Conservation (phyloP, 495 filamentous ascomycete genomes). For the Podospora conica region DNA sequence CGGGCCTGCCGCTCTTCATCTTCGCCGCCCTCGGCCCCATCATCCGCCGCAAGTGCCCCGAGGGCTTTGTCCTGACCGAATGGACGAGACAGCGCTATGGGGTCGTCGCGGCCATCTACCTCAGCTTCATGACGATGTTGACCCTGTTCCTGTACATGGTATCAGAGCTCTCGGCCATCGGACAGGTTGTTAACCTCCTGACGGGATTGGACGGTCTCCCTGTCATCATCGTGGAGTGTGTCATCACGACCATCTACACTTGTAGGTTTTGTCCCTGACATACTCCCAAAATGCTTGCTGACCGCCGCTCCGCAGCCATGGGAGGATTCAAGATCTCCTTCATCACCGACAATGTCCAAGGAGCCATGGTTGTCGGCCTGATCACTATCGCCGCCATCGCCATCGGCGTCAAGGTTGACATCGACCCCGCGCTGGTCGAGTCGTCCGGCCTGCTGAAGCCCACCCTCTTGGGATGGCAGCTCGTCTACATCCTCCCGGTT, state of each 20-base stretch:
- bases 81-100: slow-evolving; percentile 74
- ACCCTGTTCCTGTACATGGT: slow-evolving; percentile 80
- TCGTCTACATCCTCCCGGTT: slow-evolving; percentile 69
- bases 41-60: slow-evolving; percentile 64
- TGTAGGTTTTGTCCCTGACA: slow-evolving; percentile 41
- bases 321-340: slow-evolving; percentile 75
- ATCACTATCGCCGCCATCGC: slow-evolving; percentile 65
- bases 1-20: slow-evolving; percentile 57
- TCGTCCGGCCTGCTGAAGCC: slow-evolving; percentile 54
- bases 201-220: slow-evolving; percentile 69
- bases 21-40: slow-evolving; percentile 67
- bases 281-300: background rate
- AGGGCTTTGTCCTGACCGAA: slow-evolving; percentile 73
- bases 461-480: slow-evolving; percentile 65
- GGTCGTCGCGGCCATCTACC: slow-evolving; percentile 53
- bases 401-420: slow-evolving; percentile 61
- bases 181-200: slow-evolving; percentile 64
- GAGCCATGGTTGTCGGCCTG: slow-evolving; percentile 61
- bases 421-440: slow-evolving; percentile 58
- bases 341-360: slow-evolving; percentile 71
- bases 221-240: slow-evolving; percentile 64
- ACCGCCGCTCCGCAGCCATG: slow-evolving; percentile 43
- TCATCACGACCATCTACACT: slow-evolving; percentile 70
- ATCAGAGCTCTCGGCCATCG: slow-evolving; percentile 65
- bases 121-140: slow-evolving; percentile 66